Base-by-base conservation (phyloP, 2,329 filamentous ascomycete genomes). In the Aspergillus brasiliensis region DNA sequence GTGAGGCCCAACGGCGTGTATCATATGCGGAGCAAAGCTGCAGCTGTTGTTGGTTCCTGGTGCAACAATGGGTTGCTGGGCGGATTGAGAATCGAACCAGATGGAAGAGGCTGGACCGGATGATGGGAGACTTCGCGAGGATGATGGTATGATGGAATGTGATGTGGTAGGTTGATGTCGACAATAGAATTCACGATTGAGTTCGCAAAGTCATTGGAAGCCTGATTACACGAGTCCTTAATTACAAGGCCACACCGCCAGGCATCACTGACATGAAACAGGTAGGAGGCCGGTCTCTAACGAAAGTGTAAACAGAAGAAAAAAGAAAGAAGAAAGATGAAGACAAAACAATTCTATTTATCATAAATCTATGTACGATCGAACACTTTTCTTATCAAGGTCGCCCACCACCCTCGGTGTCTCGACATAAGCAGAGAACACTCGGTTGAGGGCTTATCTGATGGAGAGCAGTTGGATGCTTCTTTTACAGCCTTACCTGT, bases 401-500 rank as follows among this genome's bases (percentile, higher is more conserved):
- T 63, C 47, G 59, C 62, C 67, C 62, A 69, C 60, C 66, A 64
- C 67, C 67, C 64, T 60, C 56, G 21, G 31, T 34, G 31, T 34
- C 31, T 34, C 13, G 31, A 15, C 31, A 5, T 34, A 11, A 13
- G 31, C 31, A 34, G 13, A 34, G 11, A 31, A 34, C 31, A 48
- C 46, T 49, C 53, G 52, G 42, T 49, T 51, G 44, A 64, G 69
- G 67, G 71, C 60, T 69, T 73, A 63, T 68, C 60, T 67, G 71
- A 73, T 76, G 73, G 73, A 73, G 73, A 76, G 74, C 74, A 77
- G 74, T 77, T 77, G 73, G 74, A 76, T 77, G 74, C 74, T 77
- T 76, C 74, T 75, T 74, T 72, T 67, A 69, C 71, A 73, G 73
- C 72, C 69, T 68, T 70, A 71, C 70, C 73, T 64, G 67, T 69